Conservation (phyloP, 495 filamentous ascomycete genomes). For the Hypoxylon subgilvum region DNA sequence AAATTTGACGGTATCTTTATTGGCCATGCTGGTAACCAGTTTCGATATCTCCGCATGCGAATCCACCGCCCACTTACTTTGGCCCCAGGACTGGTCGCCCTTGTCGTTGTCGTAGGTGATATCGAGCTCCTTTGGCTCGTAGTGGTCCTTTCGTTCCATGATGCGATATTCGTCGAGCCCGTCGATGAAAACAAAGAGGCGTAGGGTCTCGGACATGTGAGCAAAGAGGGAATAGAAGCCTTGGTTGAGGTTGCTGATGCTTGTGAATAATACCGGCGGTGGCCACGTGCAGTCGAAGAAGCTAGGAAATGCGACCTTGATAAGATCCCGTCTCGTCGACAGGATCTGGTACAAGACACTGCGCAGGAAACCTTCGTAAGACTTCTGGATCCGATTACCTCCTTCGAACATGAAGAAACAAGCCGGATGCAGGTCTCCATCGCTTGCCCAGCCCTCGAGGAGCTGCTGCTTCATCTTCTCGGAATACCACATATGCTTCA, state of each 20-base stretch:
- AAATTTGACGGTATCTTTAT: constrained; percentile 37
- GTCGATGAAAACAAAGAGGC: constrained; percentile 41
- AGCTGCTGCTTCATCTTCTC: constrained; percentile 32
- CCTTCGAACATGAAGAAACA: constrained; percentile 52
- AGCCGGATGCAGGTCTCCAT: constrained; percentile 38
- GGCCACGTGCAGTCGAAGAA: constrained; percentile 40
- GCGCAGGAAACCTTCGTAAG: constrained; percentile 48
- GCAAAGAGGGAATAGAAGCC: constrained; percentile 40
- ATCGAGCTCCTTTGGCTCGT: constrained; percentile 36
- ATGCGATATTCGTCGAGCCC: constrained; percentile 44
- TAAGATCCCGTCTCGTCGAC: constrained; percentile 32
- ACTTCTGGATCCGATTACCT: constrained; percentile 49
- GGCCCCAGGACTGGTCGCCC: constrained; percentile 40
- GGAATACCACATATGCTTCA: constrained; percentile 41
- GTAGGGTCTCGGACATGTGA: constrained; percentile 35
- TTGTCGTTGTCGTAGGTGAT: constrained; percentile 34
- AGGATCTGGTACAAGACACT: constrained; percentile 50
- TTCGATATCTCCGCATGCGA: constrained; percentile 37
- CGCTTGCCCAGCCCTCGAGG: constrained; percentile 28
- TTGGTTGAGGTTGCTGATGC: constrained; percentile 39
- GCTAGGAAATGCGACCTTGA: constrained; percentile 41
- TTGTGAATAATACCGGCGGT: constrained; percentile 39
- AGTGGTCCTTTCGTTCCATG: constrained; percentile 42
- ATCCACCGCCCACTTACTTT: constrained; percentile 40
- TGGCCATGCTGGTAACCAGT: constrained; percentile 35